Percentiles rank a stretch among this genome's conserved stretches.
Evolutionary conservation across 257 asterid genomes (phyloP).

Genomic region (Lithospermum erythrorhizon): DNA sequence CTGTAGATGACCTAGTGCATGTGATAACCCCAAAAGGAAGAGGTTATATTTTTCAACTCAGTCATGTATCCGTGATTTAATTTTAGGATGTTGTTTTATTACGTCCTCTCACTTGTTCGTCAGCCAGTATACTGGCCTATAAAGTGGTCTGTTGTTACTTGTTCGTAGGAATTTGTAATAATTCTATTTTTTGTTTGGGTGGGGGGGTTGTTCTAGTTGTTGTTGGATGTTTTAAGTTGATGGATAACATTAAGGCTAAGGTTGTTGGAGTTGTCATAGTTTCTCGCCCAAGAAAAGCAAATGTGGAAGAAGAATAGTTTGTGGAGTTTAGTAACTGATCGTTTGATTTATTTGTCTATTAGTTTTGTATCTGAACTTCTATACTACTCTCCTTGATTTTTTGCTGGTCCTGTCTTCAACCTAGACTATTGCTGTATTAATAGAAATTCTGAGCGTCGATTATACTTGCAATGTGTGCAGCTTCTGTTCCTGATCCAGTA

Average conservation of each 20-base stretch:
- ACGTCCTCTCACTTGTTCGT: neutral
- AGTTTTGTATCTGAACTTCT: neutral
- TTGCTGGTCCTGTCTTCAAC: neutral
- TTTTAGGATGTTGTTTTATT: neutral
- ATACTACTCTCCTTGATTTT: neutral
- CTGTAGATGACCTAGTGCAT: slow-evolving; percentile 62
- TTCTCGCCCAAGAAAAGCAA: no score
- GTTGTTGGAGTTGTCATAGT: neutral
- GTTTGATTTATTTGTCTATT: neutral
- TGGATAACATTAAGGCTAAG: no score
- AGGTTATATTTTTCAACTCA: slow-evolving; percentile 27
- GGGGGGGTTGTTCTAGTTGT: no score
- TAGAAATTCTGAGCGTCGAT: neutral
- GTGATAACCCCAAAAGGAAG: slow-evolving; percentile 71
- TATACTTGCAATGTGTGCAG: slow-evolving; percentile 25
- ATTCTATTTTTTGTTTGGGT: no score
- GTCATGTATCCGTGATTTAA: neutral
- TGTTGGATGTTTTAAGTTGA: no score
- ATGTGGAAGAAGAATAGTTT: neutral
- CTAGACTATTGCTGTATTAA: neutral
- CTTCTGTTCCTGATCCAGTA: slow-evolving; percentile 59
- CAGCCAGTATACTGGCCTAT: no score
- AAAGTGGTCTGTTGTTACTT: neutral
- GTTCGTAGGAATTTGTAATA: neutral
- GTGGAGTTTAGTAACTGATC: neutral